Evolutionary conservation across 1,284 basidiomycete genomes (phyloP).

Genomic region (Leccinum pallidistipes): DNA sequence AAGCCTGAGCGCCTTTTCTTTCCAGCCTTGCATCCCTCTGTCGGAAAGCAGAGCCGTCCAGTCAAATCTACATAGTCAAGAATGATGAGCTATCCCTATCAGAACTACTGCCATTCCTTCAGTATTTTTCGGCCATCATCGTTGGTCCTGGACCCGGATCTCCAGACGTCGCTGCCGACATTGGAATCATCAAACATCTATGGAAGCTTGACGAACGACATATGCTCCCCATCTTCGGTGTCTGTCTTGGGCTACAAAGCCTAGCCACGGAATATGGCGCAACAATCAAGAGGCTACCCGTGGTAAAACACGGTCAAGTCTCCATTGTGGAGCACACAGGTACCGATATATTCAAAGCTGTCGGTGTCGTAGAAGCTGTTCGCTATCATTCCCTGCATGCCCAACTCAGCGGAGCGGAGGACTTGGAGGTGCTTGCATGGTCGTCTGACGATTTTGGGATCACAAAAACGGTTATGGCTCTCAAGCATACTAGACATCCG

Average conservation of each 20-base stretch:
- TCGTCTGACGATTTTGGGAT: conserved; percentile 64
- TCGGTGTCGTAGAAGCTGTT: conserved; percentile 68
- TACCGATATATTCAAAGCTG: conserved; percentile 61
- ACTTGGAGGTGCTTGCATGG: conserved; percentile 66
- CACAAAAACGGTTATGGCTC: conserved; percentile 68
- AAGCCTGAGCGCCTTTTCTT: conserved; percentile 8
- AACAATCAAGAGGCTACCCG: conserved; percentile 45
- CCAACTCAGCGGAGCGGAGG: conserved; percentile 42
- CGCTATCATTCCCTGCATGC: conserved; percentile 84
- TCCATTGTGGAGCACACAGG: conserved; percentile 61
- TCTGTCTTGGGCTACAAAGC: conserved; percentile 93
- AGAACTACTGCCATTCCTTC: conserved; percentile 52
- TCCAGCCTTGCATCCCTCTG: conserved; percentile 64
- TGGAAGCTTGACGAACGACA: conserved; percentile 58
- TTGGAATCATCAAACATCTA: conserved; percentile 65
- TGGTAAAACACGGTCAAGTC: conserved; percentile 84
- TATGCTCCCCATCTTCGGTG: conserved; percentile 77
- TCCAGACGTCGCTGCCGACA: conserved; percentile 60
- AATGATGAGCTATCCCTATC: conserved; percentile 60
- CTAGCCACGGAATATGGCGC: conserved; percentile 81
- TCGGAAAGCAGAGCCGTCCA: conserved; percentile 56
- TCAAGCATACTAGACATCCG: conserved; percentile 64
- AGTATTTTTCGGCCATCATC: conserved; percentile 65
- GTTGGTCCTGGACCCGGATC: conserved; percentile 83
- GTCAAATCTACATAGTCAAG: conserved; percentile 65